phyloP scores from a whole-genome alignment of 306 rosid species.

The Echinosophora koreensis region DNA sequence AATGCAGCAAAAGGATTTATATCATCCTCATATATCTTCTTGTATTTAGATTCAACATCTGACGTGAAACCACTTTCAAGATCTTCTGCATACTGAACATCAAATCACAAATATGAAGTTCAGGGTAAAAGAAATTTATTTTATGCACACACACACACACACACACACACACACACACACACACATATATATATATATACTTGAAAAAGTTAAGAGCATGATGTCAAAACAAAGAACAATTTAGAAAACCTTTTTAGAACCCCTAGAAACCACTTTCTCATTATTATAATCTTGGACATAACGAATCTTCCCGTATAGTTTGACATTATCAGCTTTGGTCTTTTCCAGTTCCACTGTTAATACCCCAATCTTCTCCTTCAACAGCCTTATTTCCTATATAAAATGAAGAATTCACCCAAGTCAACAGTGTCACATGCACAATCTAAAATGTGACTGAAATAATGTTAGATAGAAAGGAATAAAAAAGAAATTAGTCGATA shows the following conservation, averaged over 20 bases:
- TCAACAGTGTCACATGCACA: slow-evolving; percentile 33
- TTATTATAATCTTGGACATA: slow-evolving; percentile 94
- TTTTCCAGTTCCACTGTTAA: slow-evolving; percentile 87
- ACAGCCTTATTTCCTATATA: slow-evolving; percentile 80
- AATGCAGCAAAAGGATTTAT: slow-evolving; percentile 99
- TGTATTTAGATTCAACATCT: slow-evolving; percentile 97
- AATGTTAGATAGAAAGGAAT: slow-evolving; percentile 27
- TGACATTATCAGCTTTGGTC: slow-evolving; percentile 94
- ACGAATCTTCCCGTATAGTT: slow-evolving; percentile 96
- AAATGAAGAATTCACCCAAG: slow-evolving; percentile 43
- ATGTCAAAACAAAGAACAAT: slow-evolving; percentile 32
- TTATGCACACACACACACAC: not conserved
- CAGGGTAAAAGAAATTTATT: slow-evolving; percentile 15
- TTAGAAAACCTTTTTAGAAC: slow-evolving; percentile 83
- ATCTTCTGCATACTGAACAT: slow-evolving; percentile 86
- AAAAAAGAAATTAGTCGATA: slow-evolving; percentile 3
- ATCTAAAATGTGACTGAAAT: slow-evolving; percentile 40
- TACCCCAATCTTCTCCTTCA: slow-evolving; percentile 91
- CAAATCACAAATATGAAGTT: slow-evolving; percentile 34
- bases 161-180: no score
- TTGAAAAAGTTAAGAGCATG: slow-evolving; percentile 9
- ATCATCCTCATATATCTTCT: slow-evolving; percentile 96
- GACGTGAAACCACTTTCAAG: slow-evolving; percentile 94
- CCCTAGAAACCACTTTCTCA: slow-evolving; percentile 95
- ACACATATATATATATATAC: no score